Base-by-base conservation (phyloP, 2,329 filamentous ascomycete species). In the Diplodia sapinea region DNA sequence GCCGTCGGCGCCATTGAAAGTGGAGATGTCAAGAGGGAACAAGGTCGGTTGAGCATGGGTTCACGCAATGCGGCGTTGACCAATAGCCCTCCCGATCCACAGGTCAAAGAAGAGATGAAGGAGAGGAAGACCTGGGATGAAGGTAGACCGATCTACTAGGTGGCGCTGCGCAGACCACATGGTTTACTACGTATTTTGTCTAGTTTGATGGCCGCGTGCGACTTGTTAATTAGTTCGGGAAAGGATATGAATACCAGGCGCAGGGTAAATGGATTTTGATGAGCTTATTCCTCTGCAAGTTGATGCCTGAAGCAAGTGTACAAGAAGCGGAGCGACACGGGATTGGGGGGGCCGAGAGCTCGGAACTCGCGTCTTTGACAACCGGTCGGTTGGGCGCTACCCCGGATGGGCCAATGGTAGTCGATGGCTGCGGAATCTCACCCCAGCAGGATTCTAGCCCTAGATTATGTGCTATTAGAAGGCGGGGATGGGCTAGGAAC, bases 111-210 rank as follows among this genome's bases (percentile, higher is more conserved):
- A 54, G 73, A 74, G 13, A 74, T 55, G 71, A 74, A 74, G 65
- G 75, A 78, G 64, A 71, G 71, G 66, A 76, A 77, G 71, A 78
- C 74, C 55, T 85, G 83, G 83, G 79, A 84, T 59, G 83, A 85
- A 70, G 78, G 80, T 11, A 76, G 79, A 71, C 77, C 81, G 55
- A 78, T 83, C 62, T 85, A 84, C 73, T 85, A 63, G 47, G 43
- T 2, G n/a, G 13, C 12, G 11, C 26, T 40, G 33, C n/a, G 17
- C n/a, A 40, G 54, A 6, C 7, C 43, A 47, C 43, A 15, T 20
- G 17, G 17, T 26, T 57, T 13, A 40, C n/a, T 40, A 15, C n/a
- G 26, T 70, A 33, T 26, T 59, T 17, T 23, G n/a, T 33, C 26
- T 31, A 23, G 68, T 65, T 51, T 49, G 43, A 68, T 12, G 59